Percentiles rank a stretch among this genome's conserved stretches.
These are phyloP conservation scores for Aspergillus quadrilineatus DNA, from an alignment of 2,329 filamentous ascomycete species.

Conservation along the genomic window DNA sequence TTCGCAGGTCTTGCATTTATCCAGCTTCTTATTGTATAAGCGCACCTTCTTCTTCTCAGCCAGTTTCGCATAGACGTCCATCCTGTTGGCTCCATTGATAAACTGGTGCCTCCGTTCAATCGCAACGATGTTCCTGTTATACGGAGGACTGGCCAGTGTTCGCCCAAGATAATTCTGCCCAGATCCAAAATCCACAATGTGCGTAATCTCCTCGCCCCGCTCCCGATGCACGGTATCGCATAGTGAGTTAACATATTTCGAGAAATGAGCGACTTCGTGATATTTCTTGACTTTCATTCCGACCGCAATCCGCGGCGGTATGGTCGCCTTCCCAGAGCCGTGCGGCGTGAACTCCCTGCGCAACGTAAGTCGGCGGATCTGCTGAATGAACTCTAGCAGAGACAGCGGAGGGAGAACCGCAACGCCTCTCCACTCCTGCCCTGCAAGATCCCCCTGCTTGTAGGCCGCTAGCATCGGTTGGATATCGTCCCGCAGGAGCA, in stretches of 20 bases:
- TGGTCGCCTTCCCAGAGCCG: conserved; percentile 41
- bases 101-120: conserved; percentile 87
- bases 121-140: conserved; percentile 82
- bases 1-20: conserved; percentile 25
- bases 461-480: conserved; percentile 37
- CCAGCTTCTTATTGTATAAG: conserved; percentile 70
- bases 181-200: conserved; percentile 93
- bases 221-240: conserved; percentile 55
- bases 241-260: conserved; percentile 75
- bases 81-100: conserved; percentile 77
- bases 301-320: conserved; percentile 71
- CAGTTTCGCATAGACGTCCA: conserved; percentile 79
- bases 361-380: conserved; percentile 69
- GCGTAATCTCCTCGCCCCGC: conserved; percentile 60
- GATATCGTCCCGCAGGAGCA: conserved; percentile 77
- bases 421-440: conserved; percentile 45
- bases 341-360: conserved; percentile 57
- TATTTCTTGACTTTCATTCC: conserved; percentile 97
- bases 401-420: conserved; percentile 48
- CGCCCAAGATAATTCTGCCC: conserved; percentile 95
- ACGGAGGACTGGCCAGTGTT: conserved; percentile 78
- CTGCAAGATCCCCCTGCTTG: conserved; percentile 9
- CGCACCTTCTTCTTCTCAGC: conserved; percentile 70
- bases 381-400: conserved; percentile 69
- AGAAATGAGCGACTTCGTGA: conserved; percentile 89